Conservation (phyloP, 73 alveolate species). For the Tetrahymena borealis region DNA sequence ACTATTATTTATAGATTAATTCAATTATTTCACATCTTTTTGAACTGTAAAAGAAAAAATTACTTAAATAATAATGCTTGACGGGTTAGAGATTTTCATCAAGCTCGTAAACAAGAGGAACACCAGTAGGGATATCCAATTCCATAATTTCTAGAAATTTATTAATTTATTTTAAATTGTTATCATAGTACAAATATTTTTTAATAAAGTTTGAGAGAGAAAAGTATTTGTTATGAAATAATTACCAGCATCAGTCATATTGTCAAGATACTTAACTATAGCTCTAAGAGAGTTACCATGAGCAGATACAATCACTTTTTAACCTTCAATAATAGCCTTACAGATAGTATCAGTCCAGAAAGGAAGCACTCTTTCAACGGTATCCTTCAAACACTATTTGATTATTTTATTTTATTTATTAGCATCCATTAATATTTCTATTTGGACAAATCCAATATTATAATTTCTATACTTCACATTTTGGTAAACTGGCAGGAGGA, state of each 20-base stretch:
- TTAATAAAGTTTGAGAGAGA: too few species aligned
- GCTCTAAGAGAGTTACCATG: constrained; percentile 98
- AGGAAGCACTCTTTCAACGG: constrained; percentile 90
- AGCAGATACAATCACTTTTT: constrained; percentile 89
- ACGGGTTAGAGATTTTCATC: constrained; percentile 87
- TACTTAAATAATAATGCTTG: constrained; percentile 61
- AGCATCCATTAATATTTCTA: too few species aligned
- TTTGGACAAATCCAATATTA: too few species aligned
- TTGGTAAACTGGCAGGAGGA: constrained; percentile 89
- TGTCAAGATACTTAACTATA: constrained; percentile 89
- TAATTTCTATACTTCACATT: constrained; percentile 14
- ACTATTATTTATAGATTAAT: background rate
- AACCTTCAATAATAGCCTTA: constrained; percentile 77
- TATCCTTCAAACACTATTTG: constrained; percentile 89
- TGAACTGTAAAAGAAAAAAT: background rate
- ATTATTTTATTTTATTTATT: too few species aligned
- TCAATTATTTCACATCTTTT: background rate
- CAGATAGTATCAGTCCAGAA: constrained; percentile 90
- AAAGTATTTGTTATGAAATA: background rate
- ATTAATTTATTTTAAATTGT: background rate
- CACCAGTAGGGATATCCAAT: constrained; percentile 86
- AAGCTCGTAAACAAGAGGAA: constrained; percentile 96
- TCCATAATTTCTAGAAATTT: constrained; percentile 33
- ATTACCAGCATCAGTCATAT: constrained; percentile 85
- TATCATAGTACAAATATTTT: background rate